Evolutionary conservation across 202 grass and related monocot species (phyloP).

Genomic region (Eragrostis tef): DNA sequence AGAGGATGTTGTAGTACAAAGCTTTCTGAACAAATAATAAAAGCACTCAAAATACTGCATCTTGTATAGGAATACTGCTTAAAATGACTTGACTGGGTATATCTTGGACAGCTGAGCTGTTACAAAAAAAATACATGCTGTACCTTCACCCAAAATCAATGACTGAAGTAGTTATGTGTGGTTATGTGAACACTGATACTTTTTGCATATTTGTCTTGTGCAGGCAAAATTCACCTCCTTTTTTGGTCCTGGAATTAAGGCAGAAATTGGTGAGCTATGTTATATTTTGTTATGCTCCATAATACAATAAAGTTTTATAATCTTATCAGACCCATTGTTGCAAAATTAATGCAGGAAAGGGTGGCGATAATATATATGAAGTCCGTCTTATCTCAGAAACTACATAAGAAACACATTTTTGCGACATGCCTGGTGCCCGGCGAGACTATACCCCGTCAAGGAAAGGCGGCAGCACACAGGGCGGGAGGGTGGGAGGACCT

Average conservation of each 20-base stretch:
- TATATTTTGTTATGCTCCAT: conserved; percentile 32
- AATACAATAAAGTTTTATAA: not conserved
- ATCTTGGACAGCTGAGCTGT: conserved; percentile 12
- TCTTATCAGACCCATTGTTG: not conserved
- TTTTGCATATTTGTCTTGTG: conserved; percentile 29
- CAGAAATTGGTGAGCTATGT: conserved; percentile 79
- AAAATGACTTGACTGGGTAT: conserved; percentile 1
- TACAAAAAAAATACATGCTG: not conserved
- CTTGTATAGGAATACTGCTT: not conserved
- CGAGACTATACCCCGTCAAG: no score
- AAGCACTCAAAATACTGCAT: not conserved
- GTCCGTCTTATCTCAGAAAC: conserved; percentile 85
- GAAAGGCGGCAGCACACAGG: no score
- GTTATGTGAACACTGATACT: conserved; percentile 11
- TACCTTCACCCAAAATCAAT: conserved; percentile 12
- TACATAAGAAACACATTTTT: conserved; percentile 26
- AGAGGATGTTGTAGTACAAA: conserved; percentile 29
- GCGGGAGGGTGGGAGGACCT: no score
- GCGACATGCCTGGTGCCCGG: not conserved
- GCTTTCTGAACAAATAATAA: conserved; percentile 18
- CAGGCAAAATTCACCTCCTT: conserved; percentile 96
- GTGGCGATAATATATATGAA: conserved; percentile 81
- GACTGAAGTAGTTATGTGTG: not conserved
- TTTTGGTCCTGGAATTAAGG: conserved; percentile 89
- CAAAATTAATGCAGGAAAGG: conserved; percentile 60